Evolutionary conservation across 306 rosid genomes (phyloP), one percentile per base, ranked within the genome.

Genomic region (Rosa multiflora): DNA sequence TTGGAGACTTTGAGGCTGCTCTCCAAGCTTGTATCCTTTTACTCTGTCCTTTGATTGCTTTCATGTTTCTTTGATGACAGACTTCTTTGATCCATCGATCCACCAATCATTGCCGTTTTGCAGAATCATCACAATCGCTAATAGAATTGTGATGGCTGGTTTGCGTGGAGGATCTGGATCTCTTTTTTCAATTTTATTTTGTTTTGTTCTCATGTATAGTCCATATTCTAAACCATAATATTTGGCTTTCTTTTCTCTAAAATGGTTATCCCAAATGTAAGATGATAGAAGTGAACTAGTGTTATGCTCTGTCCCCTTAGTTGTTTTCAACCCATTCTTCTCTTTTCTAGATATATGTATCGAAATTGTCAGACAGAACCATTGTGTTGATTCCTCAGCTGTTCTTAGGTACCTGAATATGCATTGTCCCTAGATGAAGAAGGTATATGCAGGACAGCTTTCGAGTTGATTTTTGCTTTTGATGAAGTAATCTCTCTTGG

Each of bases 401-500:
- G 73, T 68, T 84, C 77, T 56, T 82, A 95, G 99, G 99, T 91
- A 70, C 99, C 99, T 61, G 99, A 95, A 83, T 92, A 95, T 72
- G 82, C 98, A 37, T 77, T 82, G 83, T 90, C 97, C 73, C 93
- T 95, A 52, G 98, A 95, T 85, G 99, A 95, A 83, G 99, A 95
- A 58, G 98, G 97, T 37, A 86, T 95, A 52, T 88, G 96, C 93
- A 88, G 69, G 86, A 88, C 90, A 66, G 98, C 97, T 48, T 92
- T 88, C 74, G 99, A 95, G 88, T 89, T 95, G 82, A 95, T 93
- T 83, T 91, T 91, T 88, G 98, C 99, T 40, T 93, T 93, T 80
- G 99, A 95, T 79, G 99, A 95, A 86, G 96, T 93, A 81, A 93
- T 93, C 79, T 80, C 99, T 78, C 93, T 95, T 72, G 99, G 99